A percentile compares a stretch with the other conserved stretches of the same genome.
These are phyloP conservation scores for Rauvolfia tetraphylla DNA, from an alignment of 257 asterid species.

Conservation along the genomic window DNA sequence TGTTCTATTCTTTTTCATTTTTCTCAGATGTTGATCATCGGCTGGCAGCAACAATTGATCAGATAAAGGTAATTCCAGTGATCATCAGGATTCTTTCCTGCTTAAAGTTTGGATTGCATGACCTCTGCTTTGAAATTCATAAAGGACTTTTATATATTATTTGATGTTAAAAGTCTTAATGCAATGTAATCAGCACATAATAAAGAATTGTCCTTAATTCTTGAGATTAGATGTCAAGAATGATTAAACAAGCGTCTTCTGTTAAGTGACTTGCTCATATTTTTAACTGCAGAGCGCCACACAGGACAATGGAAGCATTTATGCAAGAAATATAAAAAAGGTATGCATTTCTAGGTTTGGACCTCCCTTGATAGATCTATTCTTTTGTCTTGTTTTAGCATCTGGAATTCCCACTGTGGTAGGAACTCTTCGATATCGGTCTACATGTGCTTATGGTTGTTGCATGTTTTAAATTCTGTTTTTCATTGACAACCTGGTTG, in stretches of 20 bases:
- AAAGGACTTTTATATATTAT: not conserved
- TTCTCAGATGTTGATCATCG: constrained; percentile 17
- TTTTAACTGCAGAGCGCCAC: constrained; percentile 5
- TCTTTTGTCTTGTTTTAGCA: not conserved
- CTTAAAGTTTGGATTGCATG: not conserved
- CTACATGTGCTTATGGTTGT: not conserved
- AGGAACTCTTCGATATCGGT: not conserved
- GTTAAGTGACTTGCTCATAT: not conserved
- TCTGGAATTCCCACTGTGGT: not conserved
- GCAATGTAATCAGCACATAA: not conserved
- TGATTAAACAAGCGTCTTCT: not conserved
- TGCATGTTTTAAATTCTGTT: not conserved
- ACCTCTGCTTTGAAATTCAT: not conserved
- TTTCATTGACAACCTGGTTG: not conserved
- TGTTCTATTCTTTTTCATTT: not conserved
- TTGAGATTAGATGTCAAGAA: not conserved
- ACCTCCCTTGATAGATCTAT: not conserved
- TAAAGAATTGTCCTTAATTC: not conserved
- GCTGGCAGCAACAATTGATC: constrained; percentile 9
- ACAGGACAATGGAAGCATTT: constrained; percentile 1
- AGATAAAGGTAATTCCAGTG: constrained; percentile 8
- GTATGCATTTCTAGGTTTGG: not conserved
- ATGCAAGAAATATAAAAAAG: constrained; percentile 4
- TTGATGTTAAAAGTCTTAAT: not conserved
- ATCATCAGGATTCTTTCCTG: constrained; percentile 2